These are phyloP conservation scores for Backusella liffmaniae DNA, from an alignment of 192 early-diverging fungal species.

Conservation along the genomic window DNA sequence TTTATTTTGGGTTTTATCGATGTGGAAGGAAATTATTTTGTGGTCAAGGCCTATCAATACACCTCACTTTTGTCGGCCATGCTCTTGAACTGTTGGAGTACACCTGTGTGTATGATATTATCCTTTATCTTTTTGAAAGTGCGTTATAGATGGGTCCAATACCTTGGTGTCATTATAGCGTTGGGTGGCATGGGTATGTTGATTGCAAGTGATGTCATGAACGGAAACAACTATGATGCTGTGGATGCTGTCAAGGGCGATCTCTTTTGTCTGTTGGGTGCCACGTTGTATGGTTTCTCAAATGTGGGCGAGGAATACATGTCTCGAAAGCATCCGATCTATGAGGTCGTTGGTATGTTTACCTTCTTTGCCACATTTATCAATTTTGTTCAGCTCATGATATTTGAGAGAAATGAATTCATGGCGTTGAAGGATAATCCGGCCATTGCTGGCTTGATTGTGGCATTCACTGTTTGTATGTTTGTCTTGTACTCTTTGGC, in stretches of 20 bases:
- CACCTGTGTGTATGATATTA: slow-evolving; percentile 71
- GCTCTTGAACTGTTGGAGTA: slow-evolving; percentile 78
- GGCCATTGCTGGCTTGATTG: slow-evolving; percentile 52
- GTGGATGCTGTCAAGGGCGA: slow-evolving; percentile 65
- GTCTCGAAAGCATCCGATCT: slow-evolving; percentile 69
- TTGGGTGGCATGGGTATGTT: slow-evolving; percentile 68
- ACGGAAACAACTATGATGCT: slow-evolving; percentile 55
- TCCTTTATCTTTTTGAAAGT: slow-evolving; percentile 63
- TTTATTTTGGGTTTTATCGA: slow-evolving; percentile 66
- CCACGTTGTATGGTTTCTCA: slow-evolving; percentile 73
- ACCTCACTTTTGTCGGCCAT: slow-evolving; percentile 75
- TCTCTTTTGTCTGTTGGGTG: slow-evolving; percentile 68
- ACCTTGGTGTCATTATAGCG: slow-evolving; percentile 66
- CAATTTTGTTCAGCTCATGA: slow-evolving; percentile 68
- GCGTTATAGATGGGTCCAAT: slow-evolving; percentile 64
- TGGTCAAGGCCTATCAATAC: slow-evolving; percentile 74
- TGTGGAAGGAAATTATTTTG: slow-evolving; percentile 84
- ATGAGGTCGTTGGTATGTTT: slow-evolving; percentile 74
- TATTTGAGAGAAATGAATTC: slow-evolving; percentile 64
- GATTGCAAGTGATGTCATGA: slow-evolving; percentile 64
- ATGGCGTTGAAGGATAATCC: slow-evolving; percentile 16
- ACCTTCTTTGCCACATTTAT: slow-evolving; percentile 72
- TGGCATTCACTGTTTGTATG: slow-evolving; percentile 67
- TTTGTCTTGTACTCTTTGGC: slow-evolving; percentile 69
- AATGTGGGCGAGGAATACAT: slow-evolving; percentile 73